phyloP scores from a whole-genome alignment of 768 basidiomycete genomes.

The Amyloporia xantha region DNA sequence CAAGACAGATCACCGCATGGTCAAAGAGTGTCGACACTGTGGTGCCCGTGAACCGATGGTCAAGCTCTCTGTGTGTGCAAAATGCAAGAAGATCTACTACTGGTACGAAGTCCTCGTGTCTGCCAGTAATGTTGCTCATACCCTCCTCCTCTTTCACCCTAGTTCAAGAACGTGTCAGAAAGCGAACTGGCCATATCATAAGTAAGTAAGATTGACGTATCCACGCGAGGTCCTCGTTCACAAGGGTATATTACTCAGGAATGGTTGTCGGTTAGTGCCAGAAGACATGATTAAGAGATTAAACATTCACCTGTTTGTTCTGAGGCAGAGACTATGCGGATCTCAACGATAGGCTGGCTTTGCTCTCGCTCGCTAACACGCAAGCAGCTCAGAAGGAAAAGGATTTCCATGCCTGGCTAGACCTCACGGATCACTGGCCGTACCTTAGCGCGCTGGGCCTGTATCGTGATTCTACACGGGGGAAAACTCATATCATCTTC shows the following conservation, averaged over 20 bases:
- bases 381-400: constrained; percentile 11
- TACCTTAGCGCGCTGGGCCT: constrained; percentile 20
- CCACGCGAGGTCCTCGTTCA: not conserved
- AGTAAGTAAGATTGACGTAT: constrained; percentile 11
- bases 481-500: constrained; percentile 24
- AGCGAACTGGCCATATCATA: constrained; percentile 19
- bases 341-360: not conserved
- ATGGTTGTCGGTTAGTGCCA: constrained; percentile 1
- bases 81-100: constrained; percentile 5
- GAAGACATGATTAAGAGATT: not conserved
- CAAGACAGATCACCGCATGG: constrained; percentile 2
- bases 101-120: not conserved
- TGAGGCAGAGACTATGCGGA: not conserved
- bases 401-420: constrained; percentile 21
- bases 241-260: not conserved
- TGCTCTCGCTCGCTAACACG: constrained; percentile 5
- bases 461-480: constrained; percentile 19
- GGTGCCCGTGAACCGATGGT: not conserved
- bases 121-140: not conserved
- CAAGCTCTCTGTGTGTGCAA: not conserved
- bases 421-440: constrained; percentile 9
- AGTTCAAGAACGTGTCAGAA: constrained; percentile 23
- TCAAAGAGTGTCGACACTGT: constrained; percentile 1
- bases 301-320: not conserved
- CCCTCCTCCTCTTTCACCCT: no score